Evolutionary conservation across 108 stramenopile genomes (phyloP), one percentile per base, ranked within the genome.

Genomic region (Skeletonema marinoi): DNA sequence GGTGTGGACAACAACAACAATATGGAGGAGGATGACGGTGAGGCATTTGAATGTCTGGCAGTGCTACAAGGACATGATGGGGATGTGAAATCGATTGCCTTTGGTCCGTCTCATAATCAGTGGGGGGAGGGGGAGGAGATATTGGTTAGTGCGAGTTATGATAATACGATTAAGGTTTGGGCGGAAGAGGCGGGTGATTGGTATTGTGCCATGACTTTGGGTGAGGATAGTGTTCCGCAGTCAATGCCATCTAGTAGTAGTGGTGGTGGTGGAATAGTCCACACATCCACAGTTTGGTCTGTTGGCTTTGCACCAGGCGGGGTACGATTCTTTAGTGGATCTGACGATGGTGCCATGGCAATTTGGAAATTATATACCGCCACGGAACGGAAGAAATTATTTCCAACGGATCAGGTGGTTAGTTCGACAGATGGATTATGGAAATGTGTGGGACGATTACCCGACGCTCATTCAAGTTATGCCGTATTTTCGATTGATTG

Each of bases 101-200:
- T 97, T 86, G 94, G 93, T 12, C 92, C 93, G 12, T 78, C 77
- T 31, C 92, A 93, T 70, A 87, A 80, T 19, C 80, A 85, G 46
- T 93, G 88, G 84, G 92, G 92, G 12, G 89, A 94, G 65, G 95
- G 93, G 10, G 93, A 91, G 56, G 93, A 94, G 64, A 85, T 98
- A 12, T 73, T 98, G 17, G 54, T 98, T 2, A 85, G 86, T n/a
- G 88, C 85, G 6, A 86, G 89, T 50, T 99, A 99, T 75, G 99
- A 99, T 75, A 89, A 97, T 71, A 97, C 96, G 8, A 86, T 98
- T 31, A 83, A 85, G 68, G 77, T 96, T 6, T 99, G 99, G 99
- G 96, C 93, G 1, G 95, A 96, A 75, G 98, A 98, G 70, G 89
- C 82, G 10, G 98, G 97, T 11, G 99, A 99, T 75, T 99, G 98